phyloP scores from a whole-genome alignment of 2,329 filamentous ascomycete genomes.

The Trichoderma sp. region DNA sequence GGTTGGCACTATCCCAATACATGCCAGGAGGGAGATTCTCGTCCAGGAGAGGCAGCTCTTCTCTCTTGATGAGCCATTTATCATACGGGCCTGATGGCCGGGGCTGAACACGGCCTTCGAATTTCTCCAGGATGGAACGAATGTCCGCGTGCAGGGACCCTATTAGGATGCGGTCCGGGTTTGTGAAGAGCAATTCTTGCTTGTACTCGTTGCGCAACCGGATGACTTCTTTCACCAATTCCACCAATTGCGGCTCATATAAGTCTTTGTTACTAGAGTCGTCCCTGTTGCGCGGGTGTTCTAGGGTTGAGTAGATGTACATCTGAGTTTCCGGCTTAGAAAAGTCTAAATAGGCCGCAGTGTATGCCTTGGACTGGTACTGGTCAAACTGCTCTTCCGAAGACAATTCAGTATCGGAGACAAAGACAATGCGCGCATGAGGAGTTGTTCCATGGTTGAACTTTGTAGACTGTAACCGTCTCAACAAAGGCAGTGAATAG shows the following conservation, averaged over 20 bases:
- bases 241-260: conserved; percentile 39
- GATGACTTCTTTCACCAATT: conserved; percentile 34
- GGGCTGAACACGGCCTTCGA: conserved; percentile 30
- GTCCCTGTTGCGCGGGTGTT: conserved; percentile 30
- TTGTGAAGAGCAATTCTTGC: conserved; percentile 16
- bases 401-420: conserved; percentile 26
- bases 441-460: conserved; percentile 44
- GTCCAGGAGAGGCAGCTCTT: conserved; percentile 43
- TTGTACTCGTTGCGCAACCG: conserved; percentile 31
- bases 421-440: conserved; percentile 46
- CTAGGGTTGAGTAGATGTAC: conserved; percentile 61
- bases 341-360: conserved; percentile 63
- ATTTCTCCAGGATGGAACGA: conserved; percentile 28
- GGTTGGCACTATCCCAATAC: conserved; percentile 54
- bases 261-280: conserved; percentile 13
- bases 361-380: conserved; percentile 40
- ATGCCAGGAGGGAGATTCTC: conserved; percentile 48
- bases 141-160: conserved; percentile 38
- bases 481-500: conserved; percentile 59
- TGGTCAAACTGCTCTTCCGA: neutral
- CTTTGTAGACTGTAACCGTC: conserved; percentile 62
- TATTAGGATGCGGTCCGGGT: conserved; percentile 38
- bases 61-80: conserved; percentile 60
- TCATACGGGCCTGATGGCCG: conserved; percentile 41
- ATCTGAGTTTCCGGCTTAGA: conserved; percentile 64